Conservation (phyloP, 371 early-diverging fungal species). For the Choanephora cucurbitarum region DNA sequence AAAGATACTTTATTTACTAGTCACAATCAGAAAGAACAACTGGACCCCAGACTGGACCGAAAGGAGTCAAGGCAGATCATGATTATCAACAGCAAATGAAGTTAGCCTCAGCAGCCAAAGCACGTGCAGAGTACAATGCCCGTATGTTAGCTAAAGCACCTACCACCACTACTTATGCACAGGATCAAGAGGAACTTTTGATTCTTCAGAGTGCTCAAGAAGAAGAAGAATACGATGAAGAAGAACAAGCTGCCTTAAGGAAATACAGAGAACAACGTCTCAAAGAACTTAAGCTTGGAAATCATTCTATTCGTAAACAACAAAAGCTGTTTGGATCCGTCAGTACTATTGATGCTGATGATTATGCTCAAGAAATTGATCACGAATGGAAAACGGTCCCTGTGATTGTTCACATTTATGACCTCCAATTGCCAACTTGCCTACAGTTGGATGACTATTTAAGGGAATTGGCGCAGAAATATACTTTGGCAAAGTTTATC, state of each 20-base stretch:
- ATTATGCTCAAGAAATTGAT: conserved; percentile 52
- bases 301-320: conserved; percentile 26
- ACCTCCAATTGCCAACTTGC: conserved; percentile 43
- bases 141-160: conserved; percentile 43
- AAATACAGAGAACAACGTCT: conserved; percentile 43
- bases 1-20: background rate
- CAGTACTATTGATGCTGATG: conserved; percentile 35
- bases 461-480: conserved; percentile 42
- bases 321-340: conserved; percentile 49
- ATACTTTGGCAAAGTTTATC: conserved; percentile 51
- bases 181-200: conserved; percentile 42
- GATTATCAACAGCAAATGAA: conserved; percentile 38
- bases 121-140: conserved; percentile 40
- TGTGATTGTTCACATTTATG: conserved; percentile 53
- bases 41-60: conserved; percentile 61
- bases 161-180: conserved; percentile 46
- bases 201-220: conserved; percentile 22
- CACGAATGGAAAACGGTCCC: conserved; percentile 46
- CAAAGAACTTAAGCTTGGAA: conserved; percentile 35
- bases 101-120: conserved; percentile 21
- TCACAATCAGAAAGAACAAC: conserved; percentile 10
- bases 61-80: conserved; percentile 61
- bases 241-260: conserved; percentile 37
- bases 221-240: conserved; percentile 29
- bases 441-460: conserved; percentile 38